Conservation (phyloP, 345 rosid genomes). For the Acer saccharum region DNA sequence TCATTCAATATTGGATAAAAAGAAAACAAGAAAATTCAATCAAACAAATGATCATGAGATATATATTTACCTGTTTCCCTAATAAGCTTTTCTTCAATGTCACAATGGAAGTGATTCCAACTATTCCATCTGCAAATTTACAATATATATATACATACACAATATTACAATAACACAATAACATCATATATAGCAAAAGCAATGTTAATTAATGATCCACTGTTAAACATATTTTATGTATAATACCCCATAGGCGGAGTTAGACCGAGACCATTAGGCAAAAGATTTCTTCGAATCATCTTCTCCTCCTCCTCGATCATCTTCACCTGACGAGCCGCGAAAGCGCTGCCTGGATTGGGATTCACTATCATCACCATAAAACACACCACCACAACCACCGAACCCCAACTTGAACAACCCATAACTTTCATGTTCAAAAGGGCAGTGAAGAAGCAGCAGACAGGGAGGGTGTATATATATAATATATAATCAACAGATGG, state of each 20-base stretch:
- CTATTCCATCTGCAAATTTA: slow-evolving; percentile 53
- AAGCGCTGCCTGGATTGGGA: background rate
- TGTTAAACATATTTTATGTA: too few relatives aligned
- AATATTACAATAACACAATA: too few relatives aligned
- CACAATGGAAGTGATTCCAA: slow-evolving; percentile 55
- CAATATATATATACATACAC: too few relatives aligned
- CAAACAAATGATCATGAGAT: too few relatives aligned
- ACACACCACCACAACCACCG: background rate
- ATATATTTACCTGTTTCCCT: slow-evolving; percentile 41
- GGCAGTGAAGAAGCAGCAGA: too few relatives aligned
- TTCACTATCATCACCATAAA: background rate
- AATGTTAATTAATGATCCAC: too few relatives aligned
- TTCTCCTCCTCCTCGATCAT: background rate
- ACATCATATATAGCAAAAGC: too few relatives aligned
- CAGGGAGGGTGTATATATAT: too few relatives aligned
- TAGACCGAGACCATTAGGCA: slow-evolving; percentile 38
- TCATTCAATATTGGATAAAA: too few relatives aligned
- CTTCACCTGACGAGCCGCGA: background rate
- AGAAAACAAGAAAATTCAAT: too few relatives aligned
- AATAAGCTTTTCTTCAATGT: slow-evolving; percentile 51
- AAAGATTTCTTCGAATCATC: slow-evolving; percentile 18
- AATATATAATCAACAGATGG: too few relatives aligned
- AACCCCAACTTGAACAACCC: background rate
- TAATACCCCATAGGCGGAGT: slow-evolving; percentile 55
- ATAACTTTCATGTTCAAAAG: too few relatives aligned